phyloP scores from a whole-genome alignment of 2,329 filamentous ascomycete species.

The Colletotrichum sp. region DNA sequence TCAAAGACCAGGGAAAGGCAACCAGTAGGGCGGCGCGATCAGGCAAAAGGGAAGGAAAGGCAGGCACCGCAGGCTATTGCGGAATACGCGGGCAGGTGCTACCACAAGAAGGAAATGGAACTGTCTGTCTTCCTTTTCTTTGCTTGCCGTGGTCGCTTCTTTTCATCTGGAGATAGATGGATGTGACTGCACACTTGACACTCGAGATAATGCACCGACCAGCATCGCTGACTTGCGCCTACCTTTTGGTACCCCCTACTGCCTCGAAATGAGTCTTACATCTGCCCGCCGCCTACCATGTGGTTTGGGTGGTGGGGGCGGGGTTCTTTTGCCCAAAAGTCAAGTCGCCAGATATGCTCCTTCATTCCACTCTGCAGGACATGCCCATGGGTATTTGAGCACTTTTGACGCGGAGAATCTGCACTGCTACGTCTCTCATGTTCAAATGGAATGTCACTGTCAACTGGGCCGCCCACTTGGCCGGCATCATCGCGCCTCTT shows the following conservation, averaged over 20 bases:
- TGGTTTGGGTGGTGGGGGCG: neutral
- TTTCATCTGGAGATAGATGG: neutral
- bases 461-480: constrained; percentile 6
- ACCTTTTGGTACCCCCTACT: neutral
- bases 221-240: neutral
- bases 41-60: neutral
- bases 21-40: neutral
- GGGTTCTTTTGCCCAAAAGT: neutral
- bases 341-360: neutral
- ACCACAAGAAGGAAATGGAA: neutral
- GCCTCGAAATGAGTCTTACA: neutral
- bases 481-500: constrained; percentile 11
- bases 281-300: neutral
- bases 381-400: neutral
- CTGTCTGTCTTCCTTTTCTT: neutral
- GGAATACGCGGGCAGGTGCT: neutral
- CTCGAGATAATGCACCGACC: neutral
- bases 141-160: neutral
- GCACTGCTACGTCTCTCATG: neutral
- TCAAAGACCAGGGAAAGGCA: neutral
- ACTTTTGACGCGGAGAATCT: neutral
- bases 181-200: neutral
- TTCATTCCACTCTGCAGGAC: neutral
- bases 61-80: neutral
- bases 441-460: constrained; percentile 18